phyloP scores from a whole-genome alignment of 768 basidiomycete genomes.

The Tulasnella sp. region DNA sequence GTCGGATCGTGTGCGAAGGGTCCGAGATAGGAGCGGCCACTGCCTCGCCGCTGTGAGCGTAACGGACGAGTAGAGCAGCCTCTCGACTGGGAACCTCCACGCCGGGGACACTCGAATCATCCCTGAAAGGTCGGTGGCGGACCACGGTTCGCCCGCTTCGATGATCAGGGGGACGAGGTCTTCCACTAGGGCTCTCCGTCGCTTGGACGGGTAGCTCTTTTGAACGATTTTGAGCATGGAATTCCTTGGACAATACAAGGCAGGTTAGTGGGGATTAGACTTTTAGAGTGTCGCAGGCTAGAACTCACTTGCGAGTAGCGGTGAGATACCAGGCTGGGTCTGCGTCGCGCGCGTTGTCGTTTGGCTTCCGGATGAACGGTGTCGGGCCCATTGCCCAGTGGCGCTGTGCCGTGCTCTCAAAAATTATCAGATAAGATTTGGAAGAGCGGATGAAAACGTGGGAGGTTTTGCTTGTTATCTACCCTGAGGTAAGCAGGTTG shows the following conservation, averaged over 20 bases:
- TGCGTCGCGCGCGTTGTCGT: background rate
- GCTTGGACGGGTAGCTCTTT: background rate
- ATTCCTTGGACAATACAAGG: background rate
- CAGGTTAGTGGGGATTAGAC: background rate
- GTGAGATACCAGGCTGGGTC: background rate
- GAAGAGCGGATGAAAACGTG: background rate
- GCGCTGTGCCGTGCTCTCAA: background rate
- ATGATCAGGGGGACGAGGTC: conserved; percentile 10
- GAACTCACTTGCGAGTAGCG: background rate
- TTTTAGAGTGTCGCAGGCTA: background rate
- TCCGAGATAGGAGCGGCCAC: background rate
- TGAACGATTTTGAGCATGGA: background rate
- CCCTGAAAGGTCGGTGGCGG: background rate
- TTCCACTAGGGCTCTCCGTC: background rate
- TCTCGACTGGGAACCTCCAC: background rate
- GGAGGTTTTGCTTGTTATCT: background rate
- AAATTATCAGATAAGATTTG: background rate
- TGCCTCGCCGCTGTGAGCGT: background rate
- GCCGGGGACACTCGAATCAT: background rate
- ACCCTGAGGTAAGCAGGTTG: background rate
- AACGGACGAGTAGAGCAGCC: background rate
- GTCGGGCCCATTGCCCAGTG: background rate
- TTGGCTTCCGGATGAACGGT: background rate
- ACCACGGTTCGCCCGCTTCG: background rate
- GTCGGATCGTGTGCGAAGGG: background rate